These are phyloP conservation scores for Melanogaster broomeanus DNA, from an alignment of 768 basidiomycete genomes.

Conservation along the genomic window DNA sequence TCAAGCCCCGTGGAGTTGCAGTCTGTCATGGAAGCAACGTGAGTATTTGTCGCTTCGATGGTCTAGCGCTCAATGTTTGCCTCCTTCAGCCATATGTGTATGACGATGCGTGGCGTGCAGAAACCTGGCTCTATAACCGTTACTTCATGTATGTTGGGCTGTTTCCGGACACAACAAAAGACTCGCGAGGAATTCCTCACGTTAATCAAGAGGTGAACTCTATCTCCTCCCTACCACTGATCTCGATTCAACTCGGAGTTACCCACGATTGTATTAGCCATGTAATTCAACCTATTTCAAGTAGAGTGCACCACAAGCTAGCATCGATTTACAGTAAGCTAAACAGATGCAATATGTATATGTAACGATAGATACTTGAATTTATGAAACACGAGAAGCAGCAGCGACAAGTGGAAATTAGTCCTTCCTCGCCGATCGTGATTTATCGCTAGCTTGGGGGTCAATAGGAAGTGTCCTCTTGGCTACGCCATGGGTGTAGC, in stretches of 20 bases:
- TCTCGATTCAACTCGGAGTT: constrained; percentile 34
- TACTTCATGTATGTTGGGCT: constrained; percentile 97
- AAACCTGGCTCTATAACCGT: constrained; percentile 96
- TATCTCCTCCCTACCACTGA: constrained; percentile 1
- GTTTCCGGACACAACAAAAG: constrained; percentile 98
- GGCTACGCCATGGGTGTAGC: constrained; percentile 53
- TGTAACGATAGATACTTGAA: constrained; percentile 16
- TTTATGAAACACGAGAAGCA: constrained; percentile 9
- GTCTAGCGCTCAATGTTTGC: constrained; percentile 11
- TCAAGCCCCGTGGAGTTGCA: constrained; percentile 95
- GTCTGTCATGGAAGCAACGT: constrained; percentile 99
- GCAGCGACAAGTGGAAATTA: constrained; percentile 24
- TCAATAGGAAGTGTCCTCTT: constrained; percentile 65
- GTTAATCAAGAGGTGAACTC: constrained; percentile 57
- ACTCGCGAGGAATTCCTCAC: constrained; percentile 96
- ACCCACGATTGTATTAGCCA: constrained; percentile 26
- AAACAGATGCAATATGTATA: constrained; percentile 13
- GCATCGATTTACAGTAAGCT: constrained; percentile 10
- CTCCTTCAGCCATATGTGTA: constrained; percentile 82
- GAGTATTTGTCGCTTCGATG: constrained; percentile 36
- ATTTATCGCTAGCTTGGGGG: constrained; percentile 59
- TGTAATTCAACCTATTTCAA: constrained; percentile 17
- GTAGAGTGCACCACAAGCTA: constrained; percentile 10
- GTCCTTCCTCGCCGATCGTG: constrained; percentile 54
- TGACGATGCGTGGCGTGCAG: constrained; percentile 99